Base-by-base conservation (phyloP, 805 yeast genomes). In the Saccharomycopsis selenospora region DNA sequence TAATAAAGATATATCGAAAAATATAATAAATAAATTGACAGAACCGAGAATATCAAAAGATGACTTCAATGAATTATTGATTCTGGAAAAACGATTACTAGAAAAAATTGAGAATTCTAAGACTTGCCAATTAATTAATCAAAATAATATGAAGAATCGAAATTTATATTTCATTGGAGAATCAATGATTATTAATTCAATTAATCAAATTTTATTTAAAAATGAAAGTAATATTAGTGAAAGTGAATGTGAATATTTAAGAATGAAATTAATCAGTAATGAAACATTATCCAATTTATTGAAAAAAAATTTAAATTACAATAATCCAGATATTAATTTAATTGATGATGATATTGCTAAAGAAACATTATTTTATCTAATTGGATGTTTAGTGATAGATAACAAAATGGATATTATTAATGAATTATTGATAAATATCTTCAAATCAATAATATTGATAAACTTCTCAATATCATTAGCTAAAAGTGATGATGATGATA, bases 381-480 rank as follows among this genome's bases (percentile, higher is more conserved):
- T 85, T 18, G 95, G 93, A 2, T 80, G 83, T 7, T 75, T 87
- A 52, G 73, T 83, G 30, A 81, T 79, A 53, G 95, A 86, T 62
- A 86, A 81, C 66, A 95, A 95, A 1, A 86, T 86, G 60, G 89
- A 87, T 57, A 60, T 20, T 3, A 71, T 81, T n/a, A 65, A 84
- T 49, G 72, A 72, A 50, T 81, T 85, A 2, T 62, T 87, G 24
- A 75, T 85, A 53, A 91, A 84, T 55, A 71, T 85, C 2, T 76
- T 83, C 56, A 82, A 80, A 59, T 79, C 75, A 46, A 65, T 76
- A 25, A 69, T 85, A 4, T 59, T 79, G 36, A 70, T 70, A 40
- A 88, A 82, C 53, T 84, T 80, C 58, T 91, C 93, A 7, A 61
- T 83, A 51, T n/a, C 17, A 5, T 7, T n/a, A 3, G 25, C 41